phyloP scores from a whole-genome alignment of 2,329 filamentous ascomycete genomes.

The Mollisia scopiformis region DNA sequence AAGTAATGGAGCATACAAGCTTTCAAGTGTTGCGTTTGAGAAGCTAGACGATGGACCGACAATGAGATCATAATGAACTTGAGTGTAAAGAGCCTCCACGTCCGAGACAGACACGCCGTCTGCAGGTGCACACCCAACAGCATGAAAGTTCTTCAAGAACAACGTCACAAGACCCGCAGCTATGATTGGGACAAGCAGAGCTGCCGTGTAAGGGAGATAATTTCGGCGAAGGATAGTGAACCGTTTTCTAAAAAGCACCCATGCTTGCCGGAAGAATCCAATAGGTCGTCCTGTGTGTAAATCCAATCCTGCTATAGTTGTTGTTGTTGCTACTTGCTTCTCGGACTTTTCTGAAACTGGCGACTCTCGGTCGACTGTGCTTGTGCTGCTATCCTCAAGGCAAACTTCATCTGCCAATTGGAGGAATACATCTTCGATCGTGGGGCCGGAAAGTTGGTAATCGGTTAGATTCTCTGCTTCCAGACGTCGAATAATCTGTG shows the following conservation, averaged over 20 bases:
- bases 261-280: constrained; percentile 69
- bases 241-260: constrained; percentile 78
- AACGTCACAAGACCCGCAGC: constrained; percentile 79
- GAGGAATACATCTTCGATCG: constrained; percentile 91
- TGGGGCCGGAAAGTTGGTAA: constrained; percentile 86
- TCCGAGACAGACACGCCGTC: constrained; percentile 47
- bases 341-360: constrained; percentile 22
- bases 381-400: constrained; percentile 44
- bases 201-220: constrained; percentile 74
- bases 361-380: constrained; percentile 15
- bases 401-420: constrained; percentile 80
- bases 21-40: constrained; percentile 26
- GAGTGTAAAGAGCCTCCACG: constrained; percentile 28
- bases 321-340: constrained; percentile 29
- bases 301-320: constrained; percentile 42
- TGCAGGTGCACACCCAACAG: constrained; percentile 54
- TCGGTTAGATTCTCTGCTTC: constrained; percentile 70
- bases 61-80: constrained; percentile 34
- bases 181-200: constrained; percentile 76
- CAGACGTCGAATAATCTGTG: constrained; percentile 69
- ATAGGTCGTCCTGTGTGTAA: constrained; percentile 72
- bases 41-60: constrained; percentile 50
- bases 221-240: constrained; percentile 78
- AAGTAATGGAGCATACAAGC: constrained; percentile 28
- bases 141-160: constrained; percentile 64